Conservation (phyloP, 257 asterid species). For the Ilex aquifolium region DNA sequence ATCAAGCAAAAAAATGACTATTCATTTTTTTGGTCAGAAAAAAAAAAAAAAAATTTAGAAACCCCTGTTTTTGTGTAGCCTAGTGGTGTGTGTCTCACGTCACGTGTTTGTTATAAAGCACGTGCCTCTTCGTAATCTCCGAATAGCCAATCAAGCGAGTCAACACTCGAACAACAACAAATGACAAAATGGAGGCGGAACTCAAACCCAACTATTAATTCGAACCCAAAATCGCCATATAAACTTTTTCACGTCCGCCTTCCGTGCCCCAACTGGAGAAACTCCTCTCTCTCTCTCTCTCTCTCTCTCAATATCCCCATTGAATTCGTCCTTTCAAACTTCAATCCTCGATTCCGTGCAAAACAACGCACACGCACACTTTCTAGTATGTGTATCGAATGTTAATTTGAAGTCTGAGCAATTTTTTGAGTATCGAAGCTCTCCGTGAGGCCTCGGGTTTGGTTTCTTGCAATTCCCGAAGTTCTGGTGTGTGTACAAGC, state of each 20-base stretch:
- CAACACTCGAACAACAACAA: background rate
- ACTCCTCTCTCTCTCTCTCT: too few species aligned
- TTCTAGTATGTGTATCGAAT: background rate
- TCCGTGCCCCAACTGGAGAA: background rate
- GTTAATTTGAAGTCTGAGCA: background rate
- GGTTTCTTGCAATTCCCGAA: constrained; percentile 22
- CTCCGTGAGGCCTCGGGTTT: constrained; percentile 7
- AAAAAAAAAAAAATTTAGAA: too few species aligned
- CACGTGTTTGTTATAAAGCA: too few species aligned
- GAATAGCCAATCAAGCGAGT: too few species aligned
- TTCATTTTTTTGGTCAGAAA: too few species aligned
- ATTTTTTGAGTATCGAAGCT: background rate
- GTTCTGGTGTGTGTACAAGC: constrained; percentile 27
- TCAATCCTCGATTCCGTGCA: too few species aligned
- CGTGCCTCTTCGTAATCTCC: too few species aligned
- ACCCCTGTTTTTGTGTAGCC: too few species aligned
- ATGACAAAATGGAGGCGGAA: constrained; percentile 34
- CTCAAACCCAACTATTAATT: constrained; percentile 34
- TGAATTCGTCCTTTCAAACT: too few species aligned
- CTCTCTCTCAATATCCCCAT: too few species aligned
- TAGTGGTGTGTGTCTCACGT: too few species aligned
- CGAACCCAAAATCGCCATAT: constrained; percentile 11
- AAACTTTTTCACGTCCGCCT: constrained; percentile 53
- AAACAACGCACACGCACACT: constrained; percentile 16
- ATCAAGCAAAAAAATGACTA: too few species aligned